Evolutionary conservation across 306 rosid genomes (phyloP).

Genomic region (Delonix regia): DNA sequence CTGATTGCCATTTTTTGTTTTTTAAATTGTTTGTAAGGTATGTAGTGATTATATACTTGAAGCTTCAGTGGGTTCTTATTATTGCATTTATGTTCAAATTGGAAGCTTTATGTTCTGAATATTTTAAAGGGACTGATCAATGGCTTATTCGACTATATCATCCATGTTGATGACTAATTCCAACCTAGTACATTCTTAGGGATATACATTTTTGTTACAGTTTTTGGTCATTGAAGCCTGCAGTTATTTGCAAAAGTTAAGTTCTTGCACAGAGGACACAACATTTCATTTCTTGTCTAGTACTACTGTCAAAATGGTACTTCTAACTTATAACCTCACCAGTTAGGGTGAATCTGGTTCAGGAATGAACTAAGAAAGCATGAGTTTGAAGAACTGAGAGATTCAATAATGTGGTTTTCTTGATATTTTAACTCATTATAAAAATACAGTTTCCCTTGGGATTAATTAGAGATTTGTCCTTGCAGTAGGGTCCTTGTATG

Average conservation of each 20-base stretch:
- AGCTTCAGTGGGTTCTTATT: slow-evolving; percentile 12
- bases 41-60: background rate
- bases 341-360: background rate
- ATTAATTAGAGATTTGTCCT: background rate
- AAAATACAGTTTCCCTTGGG: background rate
- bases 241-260: background rate
- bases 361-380: slow-evolving; percentile 10
- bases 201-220: background rate
- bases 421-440: no score
- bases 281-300: slow-evolving; percentile 13
- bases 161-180: background rate
- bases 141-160: background rate
- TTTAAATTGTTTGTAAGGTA: background rate
- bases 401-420: no score
- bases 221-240: slow-evolving; percentile 6
- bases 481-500: background rate
- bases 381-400: slow-evolving; percentile 4
- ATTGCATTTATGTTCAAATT: slow-evolving; percentile 13
- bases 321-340: background rate
- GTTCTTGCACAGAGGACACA: slow-evolving; percentile 1
- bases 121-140: slow-evolving; percentile 26
- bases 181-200: background rate
- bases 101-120: slow-evolving; percentile 17
- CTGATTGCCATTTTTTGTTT: slow-evolving; percentile 13
- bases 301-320: background rate